These are phyloP conservation scores for Guadua angustifolia DNA, from an alignment of 176 grass and related monocot species.

Conservation along the genomic window DNA sequence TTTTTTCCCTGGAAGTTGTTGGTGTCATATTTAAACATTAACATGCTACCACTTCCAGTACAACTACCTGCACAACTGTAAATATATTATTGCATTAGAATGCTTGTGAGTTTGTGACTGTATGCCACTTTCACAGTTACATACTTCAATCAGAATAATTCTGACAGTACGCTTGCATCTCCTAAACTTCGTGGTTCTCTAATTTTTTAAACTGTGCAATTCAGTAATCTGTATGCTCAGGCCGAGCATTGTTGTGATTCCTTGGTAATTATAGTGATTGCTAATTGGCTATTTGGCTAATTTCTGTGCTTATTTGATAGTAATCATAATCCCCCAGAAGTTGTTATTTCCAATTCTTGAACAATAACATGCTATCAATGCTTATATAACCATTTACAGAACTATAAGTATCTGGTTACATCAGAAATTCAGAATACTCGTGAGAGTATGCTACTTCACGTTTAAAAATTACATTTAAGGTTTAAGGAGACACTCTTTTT, in stretches of 20 bases:
- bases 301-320: constrained; percentile 6
- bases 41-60: not conserved
- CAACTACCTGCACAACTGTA: not conserved
- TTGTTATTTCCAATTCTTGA: not conserved
- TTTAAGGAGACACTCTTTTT: not conserved
- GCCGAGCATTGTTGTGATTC: constrained; percentile 23
- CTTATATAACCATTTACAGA: constrained; percentile 6
- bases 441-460: not conserved
- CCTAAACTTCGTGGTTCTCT: not conserved
- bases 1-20: not conserved
- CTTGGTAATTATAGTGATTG: not conserved
- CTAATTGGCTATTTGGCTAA: not conserved
- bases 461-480: not conserved
- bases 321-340: not conserved
- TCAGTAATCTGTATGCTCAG: not conserved
- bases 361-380: not conserved
- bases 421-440: constrained; percentile 15
- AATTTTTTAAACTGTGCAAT: constrained; percentile 20
- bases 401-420: not conserved
- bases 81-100: not conserved
- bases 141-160: constrained; percentile 15
- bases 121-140: not conserved
- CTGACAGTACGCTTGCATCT: not conserved
- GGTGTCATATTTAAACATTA: not conserved
- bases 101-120: not conserved